phyloP scores from a whole-genome alignment of 306 rosid genomes.

The Oemleria cerasiformis region DNA sequence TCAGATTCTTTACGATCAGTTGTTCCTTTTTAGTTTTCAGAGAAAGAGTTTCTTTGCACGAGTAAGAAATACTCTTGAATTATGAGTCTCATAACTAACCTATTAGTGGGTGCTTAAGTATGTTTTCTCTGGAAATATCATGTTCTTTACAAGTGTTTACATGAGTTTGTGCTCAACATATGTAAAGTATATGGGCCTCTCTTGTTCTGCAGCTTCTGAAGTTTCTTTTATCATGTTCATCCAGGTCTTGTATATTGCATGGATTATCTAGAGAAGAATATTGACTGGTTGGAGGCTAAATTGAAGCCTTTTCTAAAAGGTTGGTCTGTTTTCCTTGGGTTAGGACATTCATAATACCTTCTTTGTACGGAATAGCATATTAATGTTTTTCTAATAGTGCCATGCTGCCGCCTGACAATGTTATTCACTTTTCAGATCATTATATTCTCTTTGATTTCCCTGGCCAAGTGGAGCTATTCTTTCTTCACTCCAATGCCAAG shows the following conservation, averaged over 20 bases:
- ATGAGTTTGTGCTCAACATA: neutral
- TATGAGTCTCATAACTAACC: neutral
- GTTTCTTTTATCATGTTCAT: slow-evolving; percentile 28
- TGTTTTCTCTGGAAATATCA: neutral
- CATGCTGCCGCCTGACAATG: slow-evolving; percentile 18
- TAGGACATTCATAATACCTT: neutral
- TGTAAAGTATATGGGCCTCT: slow-evolving; percentile 8
- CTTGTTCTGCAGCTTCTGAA: slow-evolving; percentile 6
- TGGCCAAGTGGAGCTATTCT: slow-evolving; percentile 92
- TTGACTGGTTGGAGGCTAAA: slow-evolving; percentile 84
- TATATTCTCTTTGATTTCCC: slow-evolving; percentile 98
- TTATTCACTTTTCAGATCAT: slow-evolving; percentile 63
- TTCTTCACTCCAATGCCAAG: slow-evolving; percentile 84
- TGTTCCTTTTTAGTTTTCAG: neutral
- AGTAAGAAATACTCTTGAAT: neutral
- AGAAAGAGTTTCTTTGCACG: too few relatives aligned
- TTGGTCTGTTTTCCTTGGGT: slow-evolving; percentile 31
- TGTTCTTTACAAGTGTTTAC: too few relatives aligned
- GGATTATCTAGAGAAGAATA: slow-evolving; percentile 91
- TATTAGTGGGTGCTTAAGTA: neutral
- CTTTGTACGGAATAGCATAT: neutral
- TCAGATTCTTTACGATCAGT: neutral
- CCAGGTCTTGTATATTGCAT: slow-evolving; percentile 90
- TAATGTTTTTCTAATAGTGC: neutral
- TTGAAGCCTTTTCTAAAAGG: slow-evolving; percentile 87